phyloP scores from a whole-genome alignment of 306 rosid genomes.

The Cicer arietinum region DNA sequence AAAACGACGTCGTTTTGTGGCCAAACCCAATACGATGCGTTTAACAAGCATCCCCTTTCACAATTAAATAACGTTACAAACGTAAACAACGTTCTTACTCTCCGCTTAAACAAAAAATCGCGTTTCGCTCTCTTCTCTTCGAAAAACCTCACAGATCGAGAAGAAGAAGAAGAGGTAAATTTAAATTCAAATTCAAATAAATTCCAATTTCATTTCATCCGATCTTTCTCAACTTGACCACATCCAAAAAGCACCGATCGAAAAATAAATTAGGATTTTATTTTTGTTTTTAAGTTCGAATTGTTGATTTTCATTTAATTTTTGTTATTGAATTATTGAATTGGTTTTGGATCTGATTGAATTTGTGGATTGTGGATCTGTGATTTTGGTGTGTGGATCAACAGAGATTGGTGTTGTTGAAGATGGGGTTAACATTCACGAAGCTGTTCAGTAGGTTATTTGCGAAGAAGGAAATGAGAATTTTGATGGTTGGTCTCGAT shows the following conservation, averaged over 20 bases:
- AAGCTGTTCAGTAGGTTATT: slow-evolving; percentile 93
- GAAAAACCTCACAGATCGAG: slow-evolving; percentile 27
- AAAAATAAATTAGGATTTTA: neutral
- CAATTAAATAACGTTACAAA: slow-evolving; percentile 7
- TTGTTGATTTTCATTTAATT: neutral
- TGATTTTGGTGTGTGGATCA: slow-evolving; percentile 11
- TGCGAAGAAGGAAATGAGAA: slow-evolving; percentile 94
- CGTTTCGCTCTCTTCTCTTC: slow-evolving; percentile 47
- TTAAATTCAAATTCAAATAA: neutral
- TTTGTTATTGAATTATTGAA: neutral
- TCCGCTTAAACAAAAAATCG: slow-evolving; percentile 16
- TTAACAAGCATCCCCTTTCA: neutral
- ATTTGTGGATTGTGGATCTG: slow-evolving; percentile 9
- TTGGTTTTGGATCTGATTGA: slow-evolving; percentile 21
- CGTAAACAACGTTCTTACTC: neutral
- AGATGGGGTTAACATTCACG: slow-evolving; percentile 90
- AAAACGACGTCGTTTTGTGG: slow-evolving; percentile 5
- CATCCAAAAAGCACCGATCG: neutral
- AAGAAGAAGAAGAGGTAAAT: slow-evolving; percentile 40
- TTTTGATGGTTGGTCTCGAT: slow-evolving; percentile 98
- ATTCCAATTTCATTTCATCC: neutral
- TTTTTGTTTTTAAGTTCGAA: neutral
- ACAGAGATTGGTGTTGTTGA: slow-evolving; percentile 52
- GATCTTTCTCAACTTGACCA: neutral
- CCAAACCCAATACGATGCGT: neutral